Conservation (phyloP, 2,329 filamentous ascomycete genomes). For the Cladosporium velox region DNA sequence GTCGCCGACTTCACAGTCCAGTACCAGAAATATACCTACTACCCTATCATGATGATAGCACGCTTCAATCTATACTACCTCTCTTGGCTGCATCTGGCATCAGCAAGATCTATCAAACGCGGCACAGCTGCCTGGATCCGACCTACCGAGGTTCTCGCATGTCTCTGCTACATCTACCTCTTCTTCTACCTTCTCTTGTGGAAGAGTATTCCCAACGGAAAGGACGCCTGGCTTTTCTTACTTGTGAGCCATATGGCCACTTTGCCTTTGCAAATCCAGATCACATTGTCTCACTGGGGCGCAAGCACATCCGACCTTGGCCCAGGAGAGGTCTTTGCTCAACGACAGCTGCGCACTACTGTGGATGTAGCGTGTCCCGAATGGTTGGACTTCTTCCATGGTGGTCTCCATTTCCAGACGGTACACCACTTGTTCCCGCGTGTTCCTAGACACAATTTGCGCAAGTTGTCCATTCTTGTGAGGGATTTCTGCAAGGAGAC, state of each 20-base stretch:
- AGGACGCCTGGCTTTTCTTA: conserved; percentile 58
- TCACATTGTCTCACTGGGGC: conserved; percentile 84
- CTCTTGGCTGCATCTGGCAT: conserved; percentile 75
- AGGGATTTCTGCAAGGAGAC: conserved; percentile 80
- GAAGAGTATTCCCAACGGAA: conserved; percentile 14
- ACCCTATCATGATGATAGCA: conserved; percentile 75
- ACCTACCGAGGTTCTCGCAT: conserved; percentile 74
- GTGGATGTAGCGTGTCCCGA: conserved; percentile 43
- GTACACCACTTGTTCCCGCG: conserved; percentile 85
- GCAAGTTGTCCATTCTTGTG: conserved; percentile 72
- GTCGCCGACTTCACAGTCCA: conserved; percentile 69
- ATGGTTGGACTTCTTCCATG: conserved; percentile 89
- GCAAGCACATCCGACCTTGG: conserved; percentile 91
- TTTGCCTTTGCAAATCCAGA: conserved; percentile 82
- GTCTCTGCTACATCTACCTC: conserved; percentile 81
- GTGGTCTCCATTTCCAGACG: conserved; percentile 85
- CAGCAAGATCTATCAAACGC: conserved; percentile 68
- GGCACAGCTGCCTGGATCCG: conserved; percentile 82
- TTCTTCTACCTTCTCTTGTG: conserved; percentile 41
- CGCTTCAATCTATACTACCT: conserved; percentile 85
- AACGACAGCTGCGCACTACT: conserved; percentile 79
- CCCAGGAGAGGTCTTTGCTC: conserved; percentile 80
- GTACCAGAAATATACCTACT: conserved; percentile 82
- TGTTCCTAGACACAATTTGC: conserved; percentile 81
- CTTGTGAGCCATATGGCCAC: conserved; percentile 79